Evolutionary conservation across 805 yeast genomes (phyloP).

Genomic region (Sugiyamaella boreocaroliniensis): DNA sequence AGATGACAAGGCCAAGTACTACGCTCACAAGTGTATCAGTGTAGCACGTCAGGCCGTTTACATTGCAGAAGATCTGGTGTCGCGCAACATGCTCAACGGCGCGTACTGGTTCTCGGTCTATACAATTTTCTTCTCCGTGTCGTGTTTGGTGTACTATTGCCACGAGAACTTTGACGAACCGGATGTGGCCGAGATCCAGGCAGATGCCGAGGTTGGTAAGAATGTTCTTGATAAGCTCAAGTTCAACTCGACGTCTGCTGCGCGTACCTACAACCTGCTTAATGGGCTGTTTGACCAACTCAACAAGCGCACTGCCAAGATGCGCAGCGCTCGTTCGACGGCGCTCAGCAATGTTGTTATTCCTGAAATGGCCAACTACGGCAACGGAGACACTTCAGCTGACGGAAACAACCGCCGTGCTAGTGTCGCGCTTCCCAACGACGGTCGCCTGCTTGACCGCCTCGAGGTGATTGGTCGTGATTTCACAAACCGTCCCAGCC

Average conservation of each 20-base stretch:
- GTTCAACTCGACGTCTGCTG: constrained; percentile 69
- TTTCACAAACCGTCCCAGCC: background rate
- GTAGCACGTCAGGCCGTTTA: constrained; percentile 79
- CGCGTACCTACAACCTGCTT: constrained; percentile 70
- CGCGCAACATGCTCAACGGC: constrained; percentile 63
- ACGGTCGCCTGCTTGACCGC: constrained; percentile 4
- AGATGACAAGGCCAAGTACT: constrained; percentile 57
- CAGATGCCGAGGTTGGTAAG: constrained; percentile 78
- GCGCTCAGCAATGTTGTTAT: background rate
- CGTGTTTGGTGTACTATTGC: constrained; percentile 74
- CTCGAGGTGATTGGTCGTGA: constrained; percentile 3
- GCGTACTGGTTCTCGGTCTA: constrained; percentile 90
- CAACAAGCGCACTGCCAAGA: constrained; percentile 19
- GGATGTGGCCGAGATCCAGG: constrained; percentile 40
- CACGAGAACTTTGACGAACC: constrained; percentile 41
- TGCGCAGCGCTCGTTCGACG: background rate
- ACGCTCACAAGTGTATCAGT: constrained; percentile 77
- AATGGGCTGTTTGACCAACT: constrained; percentile 47
- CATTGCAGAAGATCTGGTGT: constrained; percentile 72
- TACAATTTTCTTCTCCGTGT: constrained; percentile 82
- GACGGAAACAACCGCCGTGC: background rate
- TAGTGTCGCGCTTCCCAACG: background rate
- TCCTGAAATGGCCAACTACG: constrained; percentile 8
- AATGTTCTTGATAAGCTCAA: constrained; percentile 64
- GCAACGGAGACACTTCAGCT: constrained; percentile 1